These are phyloP conservation scores for Moesziomyces sp. DNA, from an alignment of 1,284 basidiomycete genomes.

Conservation along the genomic window DNA sequence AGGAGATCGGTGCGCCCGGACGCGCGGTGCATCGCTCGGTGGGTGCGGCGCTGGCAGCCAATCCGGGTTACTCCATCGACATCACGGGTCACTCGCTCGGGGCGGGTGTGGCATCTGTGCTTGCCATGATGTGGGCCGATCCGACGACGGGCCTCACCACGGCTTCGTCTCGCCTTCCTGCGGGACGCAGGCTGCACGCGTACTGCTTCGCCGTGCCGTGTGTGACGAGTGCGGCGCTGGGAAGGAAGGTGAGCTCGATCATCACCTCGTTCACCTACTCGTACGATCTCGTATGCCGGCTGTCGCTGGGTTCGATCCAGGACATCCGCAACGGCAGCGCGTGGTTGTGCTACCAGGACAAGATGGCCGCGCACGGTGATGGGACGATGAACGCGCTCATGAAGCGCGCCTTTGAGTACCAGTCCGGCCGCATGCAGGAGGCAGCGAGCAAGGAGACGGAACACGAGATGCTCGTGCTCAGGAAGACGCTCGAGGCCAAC, in stretches of 20 bases:
- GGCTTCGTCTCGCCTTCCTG: slow-evolving; percentile 72
- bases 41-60: slow-evolving; percentile 75
- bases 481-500: slow-evolving; percentile 84
- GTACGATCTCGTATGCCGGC: slow-evolving; percentile 80
- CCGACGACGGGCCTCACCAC: slow-evolving; percentile 51
- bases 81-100: slow-evolving; percentile 83
- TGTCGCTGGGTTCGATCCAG: slow-evolving; percentile 80
- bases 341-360: slow-evolving; percentile 80
- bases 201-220: slow-evolving; percentile 85
- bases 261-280: slow-evolving; percentile 83
- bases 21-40: slow-evolving; percentile 82
- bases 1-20: slow-evolving; percentile 79
- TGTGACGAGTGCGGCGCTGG: slow-evolving; percentile 73
- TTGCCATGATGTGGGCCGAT: slow-evolving; percentile 87
- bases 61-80: slow-evolving; percentile 75
- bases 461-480: slow-evolving; percentile 72
- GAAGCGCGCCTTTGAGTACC: slow-evolving; percentile 51
- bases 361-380: slow-evolving; percentile 17
- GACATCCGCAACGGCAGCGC: slow-evolving; percentile 79
- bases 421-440: slow-evolving; percentile 30
- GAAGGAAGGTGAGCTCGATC: slow-evolving; percentile 73
- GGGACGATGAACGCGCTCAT: slow-evolving; percentile 48
- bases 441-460: slow-evolving; percentile 18
- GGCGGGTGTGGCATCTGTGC: slow-evolving; percentile 81
- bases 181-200: slow-evolving; percentile 76